Evolutionary conservation across 2,329 filamentous ascomycete genomes (phyloP), one percentile per base, ranked within the genome.

Genomic region (Fonsecaea pedrosoi): DNA sequence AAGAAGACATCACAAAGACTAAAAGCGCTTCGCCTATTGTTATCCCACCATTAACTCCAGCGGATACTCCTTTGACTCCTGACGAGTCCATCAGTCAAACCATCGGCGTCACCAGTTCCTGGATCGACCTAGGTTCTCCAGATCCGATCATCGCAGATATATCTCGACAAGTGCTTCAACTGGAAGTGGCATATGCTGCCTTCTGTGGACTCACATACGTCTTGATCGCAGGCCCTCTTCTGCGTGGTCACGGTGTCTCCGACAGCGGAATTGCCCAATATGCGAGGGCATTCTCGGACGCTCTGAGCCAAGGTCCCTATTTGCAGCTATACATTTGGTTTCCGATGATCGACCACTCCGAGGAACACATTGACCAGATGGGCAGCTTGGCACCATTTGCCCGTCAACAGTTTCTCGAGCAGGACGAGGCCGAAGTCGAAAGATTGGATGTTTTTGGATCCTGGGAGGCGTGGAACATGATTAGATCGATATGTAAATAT

Each of bases 381-480:
- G 81, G 80, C 37, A 79, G 82, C 62, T 70, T 84, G 54, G 77
- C 78, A 10, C 77, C 77, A 0, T 77, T 82, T 69, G 79, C 80
- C 38, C 77, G 82, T 21, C 73, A 73, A 48, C 78, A 80, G 65
- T 82, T 78, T 68, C 66, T 80, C 15, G 70, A 64, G 45, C 72
- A 72, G 15, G 72, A 72, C 4, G 67, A 74, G 9, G 68, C 78
- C 1, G 71, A 78, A 38, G 73, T 74, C 6, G 80, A 82, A 37
- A 84, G 87, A 25, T 81, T 89, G 67, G 90, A 94, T 74, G 78
- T 91, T 0, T 95, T 92, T 78, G 89, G 89, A 61, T 85, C 89
- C 2, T 99, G 96, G 96, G 94, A 98, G 78, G 90, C 91, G 1
- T 99, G 95, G 95, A 90, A 99, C 77, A 84, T 90, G 25, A 90